A percentile compares a stretch with the other conserved stretches of the same genome.
These are phyloP conservation scores for Colletotrichum coccodes DNA, from an alignment of 2,329 filamentous ascomycete genomes.

Conservation along the genomic window DNA sequence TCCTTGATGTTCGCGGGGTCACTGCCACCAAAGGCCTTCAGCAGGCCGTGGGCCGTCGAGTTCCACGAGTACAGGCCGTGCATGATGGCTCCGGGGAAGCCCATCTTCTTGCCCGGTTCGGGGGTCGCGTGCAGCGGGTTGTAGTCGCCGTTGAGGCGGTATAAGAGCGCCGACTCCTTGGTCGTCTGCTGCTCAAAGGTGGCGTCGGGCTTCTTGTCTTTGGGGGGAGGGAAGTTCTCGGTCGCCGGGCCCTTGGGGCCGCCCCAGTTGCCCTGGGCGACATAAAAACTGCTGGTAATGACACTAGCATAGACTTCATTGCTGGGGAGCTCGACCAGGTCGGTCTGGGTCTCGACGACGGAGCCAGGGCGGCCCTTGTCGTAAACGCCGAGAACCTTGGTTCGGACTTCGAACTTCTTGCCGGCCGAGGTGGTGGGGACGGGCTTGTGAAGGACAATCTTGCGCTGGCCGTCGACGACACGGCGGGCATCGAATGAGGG, in stretches of 20 bases:
- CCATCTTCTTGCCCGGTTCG: conserved; percentile 87
- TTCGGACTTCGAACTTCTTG: conserved; percentile 78
- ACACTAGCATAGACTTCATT: conserved; percentile 79
- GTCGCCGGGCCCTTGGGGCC: conserved; percentile 90
- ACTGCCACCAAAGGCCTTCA: conserved; percentile 78
- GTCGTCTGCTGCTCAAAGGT: conserved; percentile 77
- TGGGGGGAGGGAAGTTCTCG: conserved; percentile 80
- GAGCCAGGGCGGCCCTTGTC: conserved; percentile 89
- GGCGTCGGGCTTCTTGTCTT: conserved; percentile 76
- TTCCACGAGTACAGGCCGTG: conserved; percentile 94
- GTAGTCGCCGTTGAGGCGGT: conserved; percentile 92
- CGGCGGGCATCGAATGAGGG: conserved; percentile 80
- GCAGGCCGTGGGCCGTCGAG: conserved; percentile 76
- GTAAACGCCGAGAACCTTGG: conserved; percentile 85
- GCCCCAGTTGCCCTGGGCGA: conserved; percentile 84
- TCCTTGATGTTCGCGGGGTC: conserved; percentile 86
- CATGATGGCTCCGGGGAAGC: conserved; percentile 88
- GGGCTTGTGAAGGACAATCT: conserved; percentile 79
- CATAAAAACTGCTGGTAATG: conserved; percentile 79
- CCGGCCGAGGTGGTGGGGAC: conserved; percentile 79
- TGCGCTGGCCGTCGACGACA: conserved; percentile 86
- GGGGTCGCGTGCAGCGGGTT: conserved; percentile 92
- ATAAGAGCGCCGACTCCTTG: conserved; percentile 78
- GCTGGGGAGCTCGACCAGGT: conserved; percentile 75
- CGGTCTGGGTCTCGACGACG: conserved; percentile 82